Percentiles rank a stretch among this genome's conserved stretches.
Conservation (phyloP, 2,329 filamentous ascomycete genomes). For the Penicillium sp. region DNA sequence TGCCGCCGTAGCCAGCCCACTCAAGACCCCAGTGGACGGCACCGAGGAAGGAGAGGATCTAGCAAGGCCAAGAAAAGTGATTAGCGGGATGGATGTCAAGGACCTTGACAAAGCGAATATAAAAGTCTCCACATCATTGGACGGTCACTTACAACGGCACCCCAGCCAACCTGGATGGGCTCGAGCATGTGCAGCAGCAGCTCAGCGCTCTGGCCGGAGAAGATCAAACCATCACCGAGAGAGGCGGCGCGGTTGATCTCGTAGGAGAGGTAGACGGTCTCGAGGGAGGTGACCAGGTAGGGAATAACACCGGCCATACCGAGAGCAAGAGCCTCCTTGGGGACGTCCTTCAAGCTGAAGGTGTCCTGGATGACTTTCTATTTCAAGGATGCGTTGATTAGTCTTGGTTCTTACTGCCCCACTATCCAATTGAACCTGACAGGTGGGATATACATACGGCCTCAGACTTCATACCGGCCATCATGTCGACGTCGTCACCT, state of each 20-base stretch:
- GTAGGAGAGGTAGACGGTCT: slow-evolving; percentile 80
- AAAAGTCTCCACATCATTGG: not conserved
- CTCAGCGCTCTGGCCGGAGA: slow-evolving; percentile 71
- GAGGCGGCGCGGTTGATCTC: slow-evolving; percentile 71
- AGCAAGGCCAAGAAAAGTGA: slow-evolving; percentile 3
- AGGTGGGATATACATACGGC: slow-evolving; percentile 54
- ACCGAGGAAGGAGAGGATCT: slow-evolving; percentile 92
- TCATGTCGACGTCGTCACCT: slow-evolving; percentile 46
- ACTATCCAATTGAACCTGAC: not conserved
- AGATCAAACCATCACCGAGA: slow-evolving; percentile 63
- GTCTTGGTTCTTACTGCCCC: not conserved
- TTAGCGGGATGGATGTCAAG: slow-evolving; percentile 14
- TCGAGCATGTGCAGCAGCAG: slow-evolving; percentile 74
- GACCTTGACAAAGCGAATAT: not conserved
- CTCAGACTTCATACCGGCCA: slow-evolving; percentile 56
- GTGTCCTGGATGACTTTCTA: slow-evolving; percentile 69
- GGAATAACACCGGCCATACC: slow-evolving; percentile 79
- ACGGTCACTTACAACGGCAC: slow-evolving; percentile 68
- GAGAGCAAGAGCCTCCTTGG: slow-evolving; percentile 67
- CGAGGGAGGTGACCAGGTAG: slow-evolving; percentile 79
- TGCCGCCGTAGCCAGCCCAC: slow-evolving; percentile 68
- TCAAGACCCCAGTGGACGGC: slow-evolving; percentile 94
- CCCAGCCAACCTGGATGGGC: slow-evolving; percentile 87
- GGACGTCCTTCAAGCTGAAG: slow-evolving; percentile 65
- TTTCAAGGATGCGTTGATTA: slow-evolving; percentile 3